Evolutionary conservation across 495 filamentous ascomycete species (phyloP).

Genomic region (Aspergillus wentii): DNA sequence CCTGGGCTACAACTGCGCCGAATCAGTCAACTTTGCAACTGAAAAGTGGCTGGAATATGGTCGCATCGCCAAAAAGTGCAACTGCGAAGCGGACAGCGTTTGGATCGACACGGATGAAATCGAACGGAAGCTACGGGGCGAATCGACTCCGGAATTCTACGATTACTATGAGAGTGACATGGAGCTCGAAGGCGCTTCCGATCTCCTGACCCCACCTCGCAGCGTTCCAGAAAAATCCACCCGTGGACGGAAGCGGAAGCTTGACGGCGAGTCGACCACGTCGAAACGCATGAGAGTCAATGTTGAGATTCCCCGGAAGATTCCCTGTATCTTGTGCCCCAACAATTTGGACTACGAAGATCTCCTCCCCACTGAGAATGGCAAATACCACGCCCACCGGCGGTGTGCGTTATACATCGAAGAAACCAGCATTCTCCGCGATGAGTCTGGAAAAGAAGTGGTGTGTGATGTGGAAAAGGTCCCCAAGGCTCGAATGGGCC

Average conservation of each 20-base stretch:
- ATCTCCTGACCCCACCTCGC: conserved; percentile 76
- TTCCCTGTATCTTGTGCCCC: conserved; percentile 91
- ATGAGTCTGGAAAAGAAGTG: conserved; percentile 63
- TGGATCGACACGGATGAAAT: conserved; percentile 97
- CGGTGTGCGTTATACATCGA: conserved; percentile 87
- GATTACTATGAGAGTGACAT: conserved; percentile 66
- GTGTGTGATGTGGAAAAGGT: conserved; percentile 75
- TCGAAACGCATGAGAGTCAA: conserved; percentile 69
- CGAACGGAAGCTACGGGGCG: conserved; percentile 87
- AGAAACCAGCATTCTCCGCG: conserved; percentile 76
- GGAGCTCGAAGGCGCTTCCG: conserved; percentile 54
- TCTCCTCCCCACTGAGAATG: conserved; percentile 82
- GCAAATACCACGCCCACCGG: conserved; percentile 74
- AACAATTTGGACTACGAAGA: conserved; percentile 84
- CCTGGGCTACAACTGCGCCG: conserved; percentile 96
- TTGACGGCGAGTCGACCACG: conserved; percentile 54
- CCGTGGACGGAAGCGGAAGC: conserved; percentile 60
- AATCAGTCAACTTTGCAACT: conserved; percentile 97
- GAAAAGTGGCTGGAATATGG: conserved; percentile 92
- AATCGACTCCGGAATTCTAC: conserved; percentile 83
- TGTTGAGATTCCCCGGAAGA: conserved; percentile 63
- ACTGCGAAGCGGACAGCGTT: conserved; percentile 93
- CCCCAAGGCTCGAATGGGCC: conserved; percentile 79
- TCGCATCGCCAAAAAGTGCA: conserved; percentile 94
- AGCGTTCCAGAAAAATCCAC: conserved; percentile 62